Base-by-base conservation (phyloP, 345 rosid species). In the Citrus medica region DNA sequence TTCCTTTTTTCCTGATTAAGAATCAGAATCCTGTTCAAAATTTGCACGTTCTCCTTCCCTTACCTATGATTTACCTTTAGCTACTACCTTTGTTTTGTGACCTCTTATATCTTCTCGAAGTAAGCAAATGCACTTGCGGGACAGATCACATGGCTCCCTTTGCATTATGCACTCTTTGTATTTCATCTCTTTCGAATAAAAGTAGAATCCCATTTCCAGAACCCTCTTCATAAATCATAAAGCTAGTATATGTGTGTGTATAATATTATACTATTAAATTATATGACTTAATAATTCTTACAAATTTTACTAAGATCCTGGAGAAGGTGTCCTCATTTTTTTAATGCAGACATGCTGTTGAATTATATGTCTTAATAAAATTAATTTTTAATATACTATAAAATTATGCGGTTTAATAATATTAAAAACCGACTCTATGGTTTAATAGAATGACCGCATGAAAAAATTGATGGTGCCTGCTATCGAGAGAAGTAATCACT, bases 1-100 rank as follows among this genome's bases (percentile, higher is more conserved):
- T 42, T 56, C 48, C 51, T 75, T 75, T 22, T 30, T 5, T 46
- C n/a, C 22, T 75, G 59, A 32, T 30, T 12, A 46, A 30, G 70
- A 63, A 63, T 75, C 70, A 64, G 70, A 75, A 48, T 75, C 58
- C 61, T 59, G 67, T 38, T 25, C n/a, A 65, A 32, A 65, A 2
- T 33, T 63, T 64, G 71, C 78, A 65, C 35, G 33, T 13, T 35
- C 63, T 59, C 35, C 51, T 32, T 55, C 35, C 28, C 62, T 32
- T 17, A 51, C 78, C 32, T 48, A n/a, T 30, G 33, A 9, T 66
- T 66, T 33, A 33, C 27, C 55, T 74, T 62, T 62, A 25, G 77
- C 24, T 19, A 19, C 37, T 14, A 59, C 61, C 63, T 64, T 61
- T 65, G 10, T 42, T 65, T 30, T 16, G 3, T 27, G 35, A 64